Evolutionary conservation across 257 asterid species (phyloP), one percentile per base, ranked within the genome.

Genomic region (Jacaranda mimosifolia): DNA sequence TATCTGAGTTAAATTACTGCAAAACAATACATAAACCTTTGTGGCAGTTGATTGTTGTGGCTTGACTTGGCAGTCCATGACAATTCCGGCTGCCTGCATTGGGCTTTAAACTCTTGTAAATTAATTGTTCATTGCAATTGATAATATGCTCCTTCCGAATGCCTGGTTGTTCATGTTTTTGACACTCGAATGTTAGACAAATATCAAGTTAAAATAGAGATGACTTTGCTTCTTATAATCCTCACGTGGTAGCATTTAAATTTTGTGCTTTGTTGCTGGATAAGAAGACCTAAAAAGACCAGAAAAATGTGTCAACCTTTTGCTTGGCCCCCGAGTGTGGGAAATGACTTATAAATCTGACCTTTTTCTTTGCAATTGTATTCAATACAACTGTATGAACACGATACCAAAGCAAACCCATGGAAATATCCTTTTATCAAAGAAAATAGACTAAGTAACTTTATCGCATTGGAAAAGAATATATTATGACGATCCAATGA

Each of bases 301-400:
- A 26, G 36, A 17, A 43, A 36, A 74, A 53, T 9, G 36, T 36
- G n/a, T 63, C 70, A 49, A 14, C 10, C 51, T 55, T 38, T 67
- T 40, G 48, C 17, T 26, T 7, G 6, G 32, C 32, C 32, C 32
- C 32, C 19, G 15, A 76, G 52, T 18, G 3, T 35, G 58, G 42
- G 36, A 56, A 32, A 26, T 45, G 12, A 26, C 32, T 43, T 21
- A 13, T n/a, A 35, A 51, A 6, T 40, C 63, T 11, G 53, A 10
- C 35, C 35, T 35, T 40, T 0, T 63, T 17, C 38, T 62, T 26
- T n/a, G 19, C 19, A 17, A 11, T 13, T 35, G 40, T 68, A 76
- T 76, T 76, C 67, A 75, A 52, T 75, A 65, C 55, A 49, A 75
- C 4, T 55, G 46, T 52, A 75, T 65, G 79, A 75, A 75, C 65